Base-by-base conservation (phyloP, 148 eudicot species). In the Dysphania ambrosioides region DNA sequence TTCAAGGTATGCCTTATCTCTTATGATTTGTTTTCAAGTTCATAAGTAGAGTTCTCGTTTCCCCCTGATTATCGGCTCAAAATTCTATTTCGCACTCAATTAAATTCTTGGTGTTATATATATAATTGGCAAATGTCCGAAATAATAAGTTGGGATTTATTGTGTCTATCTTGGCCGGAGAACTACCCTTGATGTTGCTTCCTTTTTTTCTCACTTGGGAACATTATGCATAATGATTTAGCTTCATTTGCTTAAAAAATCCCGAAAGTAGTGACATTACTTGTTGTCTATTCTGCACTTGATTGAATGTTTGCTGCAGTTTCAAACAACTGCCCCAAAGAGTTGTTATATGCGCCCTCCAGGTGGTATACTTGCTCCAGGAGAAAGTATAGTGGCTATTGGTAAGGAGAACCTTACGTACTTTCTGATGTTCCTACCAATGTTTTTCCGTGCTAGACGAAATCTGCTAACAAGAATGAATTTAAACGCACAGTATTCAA, bases 271-370 rank as follows among this genome's bases (percentile, higher is more conserved):
- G 40, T 36, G 6, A 36, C 40, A 36, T 36, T 36, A 36, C 40
- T 36, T 2, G 40, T 36, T 36, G 40, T 36, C 40, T 36, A 36
- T 2, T 6, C 40, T 36, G 40, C 40, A 36, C n/a, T 36, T 36
- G 40, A 36, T 36, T 36, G 40, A 36, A 36, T 36, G 6, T 36
- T 36, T 36, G 4, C 40, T 36, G 40, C 75, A 87, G 90, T 87
- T 87, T 80, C 89, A 84, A 76, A 86, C 89, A 23, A 86, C 89
- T 42, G 87, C 82, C n/a, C 89, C 87, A 32, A 86, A 86, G 78
- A 86, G 89, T 49, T 84, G 87, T 76, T 86, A 80, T 73, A 86
- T 86, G 89, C 85, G 83, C 1, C 90, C 90, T 47, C 90, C 87
- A 31, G 90, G 90, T 1, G 87, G 84, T 51, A 82, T 87, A 31